A percentile compares a stretch with the other conserved stretches of the same genome.
These are phyloP conservation scores for Bryoerythrophyllum caledonicum DNA, from an alignment of 225 moss, liverwort and hornwort species.

Conservation along the genomic window DNA sequence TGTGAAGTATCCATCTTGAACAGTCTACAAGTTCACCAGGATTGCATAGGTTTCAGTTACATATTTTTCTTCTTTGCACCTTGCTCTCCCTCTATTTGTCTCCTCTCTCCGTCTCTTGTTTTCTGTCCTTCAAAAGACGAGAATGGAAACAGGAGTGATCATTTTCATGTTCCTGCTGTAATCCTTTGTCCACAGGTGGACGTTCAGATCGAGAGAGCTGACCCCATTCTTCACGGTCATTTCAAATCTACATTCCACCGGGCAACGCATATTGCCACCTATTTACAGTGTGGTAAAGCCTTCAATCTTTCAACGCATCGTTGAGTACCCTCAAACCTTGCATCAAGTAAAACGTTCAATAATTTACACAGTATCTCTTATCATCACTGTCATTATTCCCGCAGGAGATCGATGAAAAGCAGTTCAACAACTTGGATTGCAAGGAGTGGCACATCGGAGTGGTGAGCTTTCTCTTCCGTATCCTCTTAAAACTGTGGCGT, in stretches of 20 bases:
- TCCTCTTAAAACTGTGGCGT: not conserved
- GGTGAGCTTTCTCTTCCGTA: conserved; percentile 33
- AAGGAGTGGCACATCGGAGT: conserved; percentile 82
- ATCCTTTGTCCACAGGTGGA: conserved; percentile 50
- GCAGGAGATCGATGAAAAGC: conserved; percentile 72
- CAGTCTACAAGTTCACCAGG: not conserved
- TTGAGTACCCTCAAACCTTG: not conserved
- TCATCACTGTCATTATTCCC: not conserved
- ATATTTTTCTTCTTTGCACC: not conserved
- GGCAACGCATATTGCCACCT: conserved; percentile 55
- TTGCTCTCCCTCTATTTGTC: too few relatives aligned
- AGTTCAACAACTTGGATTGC: conserved; percentile 63
- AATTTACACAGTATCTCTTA: not conserved
- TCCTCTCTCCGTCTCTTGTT: not conserved
- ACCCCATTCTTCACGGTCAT: conserved; percentile 66
- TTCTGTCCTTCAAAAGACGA: not conserved
- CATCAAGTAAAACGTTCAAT: not conserved
- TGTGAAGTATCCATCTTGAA: not conserved
- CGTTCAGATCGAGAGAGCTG: conserved; percentile 65
- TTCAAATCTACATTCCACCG: conserved; percentile 47
- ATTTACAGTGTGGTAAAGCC: conserved; percentile 63
- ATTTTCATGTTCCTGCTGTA: not conserved
- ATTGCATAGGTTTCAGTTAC: not conserved
- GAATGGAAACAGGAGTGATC: not conserved
- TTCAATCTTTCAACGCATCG: not conserved